phyloP scores from a whole-genome alignment of 495 filamentous ascomycete genomes.

The Neurospora sp. region DNA sequence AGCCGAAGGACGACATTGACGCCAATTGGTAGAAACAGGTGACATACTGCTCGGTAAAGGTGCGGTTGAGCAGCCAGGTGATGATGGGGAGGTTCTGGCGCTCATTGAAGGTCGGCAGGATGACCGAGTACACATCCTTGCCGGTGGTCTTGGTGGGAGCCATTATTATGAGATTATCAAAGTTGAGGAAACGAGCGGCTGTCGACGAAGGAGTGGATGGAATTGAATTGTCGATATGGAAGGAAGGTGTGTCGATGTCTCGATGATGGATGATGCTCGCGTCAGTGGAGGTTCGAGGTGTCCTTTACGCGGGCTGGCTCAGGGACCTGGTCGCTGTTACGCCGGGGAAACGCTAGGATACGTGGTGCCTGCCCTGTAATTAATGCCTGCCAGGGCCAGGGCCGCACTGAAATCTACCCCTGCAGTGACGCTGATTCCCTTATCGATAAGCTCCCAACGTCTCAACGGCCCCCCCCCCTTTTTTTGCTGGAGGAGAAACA shows the following conservation, averaged over 20 bases:
- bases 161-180: conserved; percentile 5
- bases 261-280: neutral
- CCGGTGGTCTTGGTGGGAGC: conserved; percentile 25
- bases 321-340: neutral
- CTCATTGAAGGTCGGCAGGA: conserved; percentile 97
- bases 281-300: neutral
- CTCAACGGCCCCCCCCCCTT: neutral
- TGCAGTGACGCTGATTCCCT: neutral
- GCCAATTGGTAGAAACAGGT: too few species aligned
- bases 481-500: neutral
- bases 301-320: neutral
- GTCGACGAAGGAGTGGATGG: neutral
- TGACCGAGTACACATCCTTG: conserved; percentile 83
- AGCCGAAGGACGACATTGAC: too few species aligned
- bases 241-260: neutral
- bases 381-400: neutral
- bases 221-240: neutral
- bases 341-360: neutral
- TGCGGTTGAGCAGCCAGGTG: conserved; percentile 82
- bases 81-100: conserved; percentile 94
- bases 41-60: conserved; percentile 71
- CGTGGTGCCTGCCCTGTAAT: neutral
- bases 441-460: neutral
- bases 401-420: neutral
- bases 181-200: neutral